Conservation (phyloP, 257 asterid species). For the Catharanthus roseus region DNA sequence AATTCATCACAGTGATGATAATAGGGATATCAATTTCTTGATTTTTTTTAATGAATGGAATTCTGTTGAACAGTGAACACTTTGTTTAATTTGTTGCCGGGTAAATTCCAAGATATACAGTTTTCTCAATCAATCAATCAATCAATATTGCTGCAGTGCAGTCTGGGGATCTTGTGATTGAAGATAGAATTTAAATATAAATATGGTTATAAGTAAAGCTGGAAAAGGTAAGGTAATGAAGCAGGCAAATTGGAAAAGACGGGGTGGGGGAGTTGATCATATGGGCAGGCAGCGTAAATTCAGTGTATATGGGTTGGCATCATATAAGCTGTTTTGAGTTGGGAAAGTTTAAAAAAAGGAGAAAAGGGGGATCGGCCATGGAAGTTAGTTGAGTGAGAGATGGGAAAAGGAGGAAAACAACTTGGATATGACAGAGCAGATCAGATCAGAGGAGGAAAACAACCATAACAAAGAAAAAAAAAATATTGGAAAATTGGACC, state of each 20-base stretch:
- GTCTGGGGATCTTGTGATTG: neutral
- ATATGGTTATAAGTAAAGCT: too few species aligned
- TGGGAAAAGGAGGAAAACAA: too few species aligned
- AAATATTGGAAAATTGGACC: too few species aligned
- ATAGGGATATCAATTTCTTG: slow-evolving; percentile 7
- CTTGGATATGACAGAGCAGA: slow-evolving; percentile 1
- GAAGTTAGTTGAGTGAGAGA: neutral
- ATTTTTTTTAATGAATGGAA: slow-evolving; percentile 5
- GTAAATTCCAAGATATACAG: neutral
- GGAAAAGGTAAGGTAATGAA: too few species aligned
- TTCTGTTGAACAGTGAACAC: neutral
- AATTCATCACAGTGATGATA: neutral
- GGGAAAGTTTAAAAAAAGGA: too few species aligned
- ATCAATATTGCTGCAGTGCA: neutral
- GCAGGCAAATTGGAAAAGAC: too few species aligned
- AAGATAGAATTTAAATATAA: too few species aligned
- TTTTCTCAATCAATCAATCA: neutral
- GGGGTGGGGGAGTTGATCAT: too few species aligned
- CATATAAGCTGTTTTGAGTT: too few species aligned
- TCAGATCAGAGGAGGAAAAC: too few species aligned
- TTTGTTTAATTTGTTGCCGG: neutral
- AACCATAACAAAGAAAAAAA: too few species aligned
- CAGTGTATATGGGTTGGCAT: neutral
- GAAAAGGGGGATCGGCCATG: neutral
- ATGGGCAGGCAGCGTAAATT: neutral